Base-by-base conservation (phyloP, 495 filamentous ascomycete genomes). In the Aspergillus coremiiformis region DNA sequence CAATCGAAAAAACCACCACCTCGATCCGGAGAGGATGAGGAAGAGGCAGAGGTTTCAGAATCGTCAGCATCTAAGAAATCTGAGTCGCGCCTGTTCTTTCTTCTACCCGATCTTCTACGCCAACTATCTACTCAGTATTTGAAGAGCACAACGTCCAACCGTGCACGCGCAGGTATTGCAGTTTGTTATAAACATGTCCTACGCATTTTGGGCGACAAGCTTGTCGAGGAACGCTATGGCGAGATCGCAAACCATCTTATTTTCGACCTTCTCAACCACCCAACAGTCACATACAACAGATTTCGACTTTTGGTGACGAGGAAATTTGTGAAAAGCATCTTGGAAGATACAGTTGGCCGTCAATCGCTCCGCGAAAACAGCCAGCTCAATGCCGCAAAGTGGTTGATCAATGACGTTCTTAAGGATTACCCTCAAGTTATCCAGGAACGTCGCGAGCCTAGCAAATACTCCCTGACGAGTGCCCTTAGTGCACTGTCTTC, bases 401-500 rank as follows among this genome's bases (percentile, higher is more conserved):
- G 79, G 54, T 70, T 99, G 43, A 79, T 96, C 59, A 96, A 95
- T 62, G 83, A 88, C 53, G 76, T 95, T 39, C 78, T 97, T 39
- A 97, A 94, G 66, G 93, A 97, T 60, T 97, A 93, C 46, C 94
- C 93, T 2, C 89, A 95, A 63, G 87, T 86, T 11, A 71, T 97
- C 44, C 94, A 95, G 65, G 93, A 99, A 59, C 82, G 86, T 42
- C 82, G 89, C 0, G 92, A 96, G 58, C 93, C 94, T 17, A 84
- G 78, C 49, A 99, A 99, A 61, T 84, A 95, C 60, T 84, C 85
- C 1, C 65, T 99, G 33, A 83, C 84, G 24, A 85, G 85, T 32
- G 78, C 89, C 17, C 69, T 99, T 22, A 88, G 89, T 59, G 86
- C 90, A 7, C 69, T 97, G 10, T 77, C 87, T 0, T 85, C 89